Percentiles rank a stretch among this genome's conserved stretches.
phyloP scores from a whole-genome alignment of 2,329 filamentous ascomycete genomes.

The Chlorencoelia australis region DNA sequence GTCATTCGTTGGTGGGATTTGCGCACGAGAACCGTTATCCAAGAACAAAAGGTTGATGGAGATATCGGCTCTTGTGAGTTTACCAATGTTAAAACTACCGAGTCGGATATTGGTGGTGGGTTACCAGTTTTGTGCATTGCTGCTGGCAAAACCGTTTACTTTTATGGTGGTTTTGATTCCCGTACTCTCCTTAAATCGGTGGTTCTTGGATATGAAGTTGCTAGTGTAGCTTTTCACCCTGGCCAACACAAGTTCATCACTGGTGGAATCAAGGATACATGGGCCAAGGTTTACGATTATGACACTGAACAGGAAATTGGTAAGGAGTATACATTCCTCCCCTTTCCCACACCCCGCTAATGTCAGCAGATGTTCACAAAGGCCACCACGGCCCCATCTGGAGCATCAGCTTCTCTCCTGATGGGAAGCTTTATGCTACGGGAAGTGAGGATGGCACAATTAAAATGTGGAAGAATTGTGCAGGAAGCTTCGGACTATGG shows the following conservation, averaged over 20 bases:
- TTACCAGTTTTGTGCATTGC: conserved; percentile 73
- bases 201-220: conserved; percentile 73
- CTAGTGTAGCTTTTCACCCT: conserved; percentile 80
- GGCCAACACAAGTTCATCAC: conserved; percentile 77
- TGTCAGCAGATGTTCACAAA: conserved; percentile 68
- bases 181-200: conserved; percentile 68
- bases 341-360: conserved; percentile 18
- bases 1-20: conserved; percentile 93
- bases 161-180: conserved; percentile 70
- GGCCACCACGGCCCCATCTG: conserved; percentile 96
- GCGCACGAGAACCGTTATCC: conserved; percentile 62
- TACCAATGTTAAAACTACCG: conserved; percentile 52
- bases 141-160: conserved; percentile 88
- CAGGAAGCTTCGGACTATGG: conserved; percentile 56
- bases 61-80: conserved; percentile 90
- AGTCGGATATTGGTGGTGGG: conserved; percentile 55
- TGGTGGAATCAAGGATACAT: conserved; percentile 84
- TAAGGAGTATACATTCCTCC: conserved; percentile 30
- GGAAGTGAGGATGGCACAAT: conserved; percentile 96
- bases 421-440: conserved; percentile 92
- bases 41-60: conserved; percentile 69
- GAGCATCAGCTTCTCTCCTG: conserved; percentile 89
- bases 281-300: conserved; percentile 90
- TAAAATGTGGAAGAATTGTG: conserved; percentile 74
- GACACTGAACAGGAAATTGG: conserved; percentile 72